Conservation (phyloP, 106 monocot species). For the Chionographis japonica region DNA sequence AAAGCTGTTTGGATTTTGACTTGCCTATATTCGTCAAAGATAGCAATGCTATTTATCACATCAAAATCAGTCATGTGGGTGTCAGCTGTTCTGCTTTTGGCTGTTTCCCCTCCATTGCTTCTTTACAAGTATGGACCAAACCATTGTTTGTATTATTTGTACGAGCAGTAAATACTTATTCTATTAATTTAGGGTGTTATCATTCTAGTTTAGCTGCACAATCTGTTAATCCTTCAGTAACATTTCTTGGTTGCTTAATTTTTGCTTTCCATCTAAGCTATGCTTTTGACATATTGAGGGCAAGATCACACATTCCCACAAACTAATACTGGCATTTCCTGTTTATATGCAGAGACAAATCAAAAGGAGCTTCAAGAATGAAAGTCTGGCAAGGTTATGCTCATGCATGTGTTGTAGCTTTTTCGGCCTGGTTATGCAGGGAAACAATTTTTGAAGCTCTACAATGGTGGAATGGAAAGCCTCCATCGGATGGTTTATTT, state of each 20-base stretch:
- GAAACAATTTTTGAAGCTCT: conserved; percentile 98
- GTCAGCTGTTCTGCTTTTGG: conserved; percentile 69
- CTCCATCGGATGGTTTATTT: conserved; percentile 90
- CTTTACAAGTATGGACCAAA: conserved; percentile 74
- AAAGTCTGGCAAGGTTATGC: conserved; percentile 83
- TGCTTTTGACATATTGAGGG: too few species aligned
- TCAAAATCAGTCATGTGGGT: conserved; percentile 85
- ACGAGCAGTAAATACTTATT: too few species aligned
- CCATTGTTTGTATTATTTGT: not conserved
- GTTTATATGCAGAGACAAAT: conserved; percentile 54
- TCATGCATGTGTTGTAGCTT: conserved; percentile 80
- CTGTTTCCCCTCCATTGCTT: conserved; percentile 89
- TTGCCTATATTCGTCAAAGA: conserved; percentile 79
- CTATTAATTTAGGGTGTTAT: too few species aligned
- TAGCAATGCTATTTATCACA: conserved; percentile 84
- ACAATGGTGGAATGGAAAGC: conserved; percentile 90
- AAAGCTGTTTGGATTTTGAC: conserved; percentile 90
- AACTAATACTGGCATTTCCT: conserved; percentile 2
- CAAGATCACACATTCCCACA: too few species aligned
- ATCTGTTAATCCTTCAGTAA: too few species aligned
- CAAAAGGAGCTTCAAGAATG: conserved; percentile 88
- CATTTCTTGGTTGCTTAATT: too few species aligned
- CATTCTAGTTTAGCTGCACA: too few species aligned
- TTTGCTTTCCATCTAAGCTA: too few species aligned
- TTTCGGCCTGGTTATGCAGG: conserved; percentile 81